Conservation (phyloP, 495 filamentous ascomycete genomes). For the Penicillium simplicissimum region DNA sequence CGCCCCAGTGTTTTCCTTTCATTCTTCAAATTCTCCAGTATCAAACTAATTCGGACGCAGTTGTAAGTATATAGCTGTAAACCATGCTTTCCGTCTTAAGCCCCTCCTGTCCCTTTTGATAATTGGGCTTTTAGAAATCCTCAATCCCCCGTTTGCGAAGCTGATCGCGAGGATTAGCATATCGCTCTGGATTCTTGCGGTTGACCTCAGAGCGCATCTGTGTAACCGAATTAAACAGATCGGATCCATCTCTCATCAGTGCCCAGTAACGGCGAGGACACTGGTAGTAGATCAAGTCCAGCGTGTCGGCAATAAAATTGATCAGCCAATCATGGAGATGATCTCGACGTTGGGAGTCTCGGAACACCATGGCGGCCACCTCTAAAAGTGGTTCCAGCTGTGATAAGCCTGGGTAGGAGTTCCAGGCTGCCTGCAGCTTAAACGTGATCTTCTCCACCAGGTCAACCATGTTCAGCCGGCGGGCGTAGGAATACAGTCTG, state of each 20-base stretch:
- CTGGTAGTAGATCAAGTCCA: conserved; percentile 12
- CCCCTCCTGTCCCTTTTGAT: no score
- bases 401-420: conserved; percentile 19
- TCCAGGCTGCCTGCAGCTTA: conserved; percentile 30
- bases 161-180: conserved; percentile 5
- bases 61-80: no score
- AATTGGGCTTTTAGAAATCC: no score
- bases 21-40: neutral
- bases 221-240: conserved; percentile 8
- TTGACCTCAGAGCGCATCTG: neutral
- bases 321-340: conserved; percentile 23
- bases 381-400: conserved; percentile 15
- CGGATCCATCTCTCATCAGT: neutral
- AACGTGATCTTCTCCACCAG: conserved; percentile 10
- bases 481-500: conserved; percentile 15
- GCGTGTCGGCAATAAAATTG: conserved; percentile 20
- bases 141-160: conserved; percentile 18
- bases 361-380: neutral
- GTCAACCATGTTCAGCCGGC: neutral
- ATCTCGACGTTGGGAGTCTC: neutral
- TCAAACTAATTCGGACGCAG: no score
- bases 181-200: conserved; percentile 1
- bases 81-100: no score
- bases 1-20: neutral
- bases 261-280: conserved; percentile 11